These are phyloP conservation scores for Biscutella laevigata DNA, from an alignment of 441 rosid genomes.

Conservation along the genomic window DNA sequence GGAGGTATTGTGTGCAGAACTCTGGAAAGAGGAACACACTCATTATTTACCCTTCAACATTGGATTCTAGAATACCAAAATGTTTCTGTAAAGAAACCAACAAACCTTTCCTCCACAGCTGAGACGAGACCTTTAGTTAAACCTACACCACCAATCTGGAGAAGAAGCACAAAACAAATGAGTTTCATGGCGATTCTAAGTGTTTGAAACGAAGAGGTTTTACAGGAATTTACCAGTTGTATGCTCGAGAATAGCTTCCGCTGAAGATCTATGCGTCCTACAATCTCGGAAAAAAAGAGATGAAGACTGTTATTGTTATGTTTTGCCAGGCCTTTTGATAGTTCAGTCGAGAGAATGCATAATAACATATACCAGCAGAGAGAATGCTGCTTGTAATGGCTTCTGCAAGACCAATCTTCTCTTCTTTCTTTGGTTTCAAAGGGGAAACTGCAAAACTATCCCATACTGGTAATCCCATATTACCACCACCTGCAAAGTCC, in stretches of 20 bases:
- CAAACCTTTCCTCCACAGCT: constrained; percentile 77
- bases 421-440: constrained; percentile 78
- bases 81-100: constrained; percentile 14
- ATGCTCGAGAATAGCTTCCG: constrained; percentile 86
- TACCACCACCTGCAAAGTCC: constrained; percentile 80
- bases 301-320: constrained; percentile 6
- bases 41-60: neutral
- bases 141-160: constrained; percentile 90
- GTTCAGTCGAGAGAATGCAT: constrained; percentile 1
- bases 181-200: neutral
- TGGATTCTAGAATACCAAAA: neutral
- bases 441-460: constrained; percentile 57
- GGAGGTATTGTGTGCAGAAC: constrained; percentile 83
- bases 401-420: constrained; percentile 95
- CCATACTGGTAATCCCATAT: constrained; percentile 75
- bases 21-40: constrained; percentile 27
- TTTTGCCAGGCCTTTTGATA: neutral
- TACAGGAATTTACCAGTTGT: constrained; percentile 52
- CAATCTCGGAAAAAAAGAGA: neutral
- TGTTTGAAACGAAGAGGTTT: neutral
- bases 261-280: constrained; percentile 91
- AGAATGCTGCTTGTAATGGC: constrained; percentile 87
- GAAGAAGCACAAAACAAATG: too few species aligned
- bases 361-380: constrained; percentile 55
- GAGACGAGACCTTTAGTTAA: constrained; percentile 69